Percentiles rank a stretch among this genome's conserved stretches.
phyloP scores from a whole-genome alignment of 2,329 filamentous ascomycete species.

The Trichoderma koningiopsis region DNA sequence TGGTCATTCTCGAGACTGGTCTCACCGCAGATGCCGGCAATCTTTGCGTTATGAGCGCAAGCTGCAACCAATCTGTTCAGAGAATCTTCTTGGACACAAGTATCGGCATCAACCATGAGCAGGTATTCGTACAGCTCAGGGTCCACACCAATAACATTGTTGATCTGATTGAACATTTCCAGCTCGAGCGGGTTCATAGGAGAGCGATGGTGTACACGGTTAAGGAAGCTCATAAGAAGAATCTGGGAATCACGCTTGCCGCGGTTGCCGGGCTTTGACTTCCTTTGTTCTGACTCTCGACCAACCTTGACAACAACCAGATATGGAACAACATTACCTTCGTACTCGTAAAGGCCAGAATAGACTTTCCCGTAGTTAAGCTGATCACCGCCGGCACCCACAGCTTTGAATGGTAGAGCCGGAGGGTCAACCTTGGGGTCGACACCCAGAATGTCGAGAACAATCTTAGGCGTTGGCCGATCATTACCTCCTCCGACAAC shows the following conservation, averaged over 20 bases:
- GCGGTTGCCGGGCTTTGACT: slow-evolving; percentile 93
- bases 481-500: slow-evolving; percentile 96
- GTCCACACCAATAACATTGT: slow-evolving; percentile 98
- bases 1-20: slow-evolving; percentile 96
- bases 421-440: slow-evolving; percentile 96
- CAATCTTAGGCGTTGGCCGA: slow-evolving; percentile 94
- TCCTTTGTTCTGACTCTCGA: slow-evolving; percentile 90
- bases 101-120: slow-evolving; percentile 97
- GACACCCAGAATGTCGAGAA: slow-evolving; percentile 94
- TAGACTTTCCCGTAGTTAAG: slow-evolving; percentile 99
- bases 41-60: slow-evolving; percentile 91
- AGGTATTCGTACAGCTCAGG: slow-evolving; percentile 97
- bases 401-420: slow-evolving; percentile 89
- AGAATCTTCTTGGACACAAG: slow-evolving; percentile 87
- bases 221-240: slow-evolving; percentile 93
- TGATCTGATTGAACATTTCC: slow-evolving; percentile 98
- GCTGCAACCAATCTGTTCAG: slow-evolving; percentile 89
- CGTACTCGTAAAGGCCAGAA: slow-evolving; percentile 94
- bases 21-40: slow-evolving; percentile 96
- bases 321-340: slow-evolving; percentile 97
- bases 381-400: slow-evolving; percentile 85
- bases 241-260: slow-evolving; percentile 99
- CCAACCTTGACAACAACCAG: slow-evolving; percentile 95
- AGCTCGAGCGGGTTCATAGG: slow-evolving; percentile 96
- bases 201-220: slow-evolving; percentile 90